Conservation (phyloP, 345 rosid genomes). For the Gossypium thurberi region DNA sequence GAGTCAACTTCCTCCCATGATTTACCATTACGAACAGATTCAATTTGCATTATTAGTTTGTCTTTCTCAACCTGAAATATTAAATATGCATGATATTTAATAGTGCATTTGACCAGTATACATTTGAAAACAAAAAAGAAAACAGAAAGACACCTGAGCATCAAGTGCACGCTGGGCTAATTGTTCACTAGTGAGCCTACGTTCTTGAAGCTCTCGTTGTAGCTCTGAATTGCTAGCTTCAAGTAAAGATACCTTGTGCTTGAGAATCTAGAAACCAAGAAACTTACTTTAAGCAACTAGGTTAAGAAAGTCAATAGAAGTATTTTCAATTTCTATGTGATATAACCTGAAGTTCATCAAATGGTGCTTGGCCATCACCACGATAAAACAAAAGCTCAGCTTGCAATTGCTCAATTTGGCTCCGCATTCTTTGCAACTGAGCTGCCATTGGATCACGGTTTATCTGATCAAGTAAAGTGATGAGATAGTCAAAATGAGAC, state of each 20-base stretch:
- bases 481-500: neutral
- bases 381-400: conserved; percentile 77
- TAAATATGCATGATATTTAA: conserved; percentile 4
- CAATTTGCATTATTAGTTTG: conserved; percentile 68
- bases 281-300: conserved; percentile 13
- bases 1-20: conserved; percentile 84
- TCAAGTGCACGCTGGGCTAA: conserved; percentile 65
- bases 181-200: conserved; percentile 64
- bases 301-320: neutral
- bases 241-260: conserved; percentile 72
- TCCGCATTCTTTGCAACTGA: conserved; percentile 80
- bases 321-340: neutral
- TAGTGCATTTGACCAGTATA: neutral
- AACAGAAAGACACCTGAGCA: conserved; percentile 58
- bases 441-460: conserved; percentile 86
- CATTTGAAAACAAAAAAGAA: conserved; percentile 6
- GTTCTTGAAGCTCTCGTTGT: conserved; percentile 65
- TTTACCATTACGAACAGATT: conserved; percentile 73
- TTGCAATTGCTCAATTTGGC: conserved; percentile 92
- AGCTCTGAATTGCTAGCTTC: conserved; percentile 82
- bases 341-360: conserved; percentile 86
- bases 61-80: conserved; percentile 75
- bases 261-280: conserved; percentile 51
- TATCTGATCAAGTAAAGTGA: conserved; percentile 37
- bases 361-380: conserved; percentile 54